phyloP scores from a whole-genome alignment of 768 basidiomycete genomes.

The Lentinula detonsa region DNA sequence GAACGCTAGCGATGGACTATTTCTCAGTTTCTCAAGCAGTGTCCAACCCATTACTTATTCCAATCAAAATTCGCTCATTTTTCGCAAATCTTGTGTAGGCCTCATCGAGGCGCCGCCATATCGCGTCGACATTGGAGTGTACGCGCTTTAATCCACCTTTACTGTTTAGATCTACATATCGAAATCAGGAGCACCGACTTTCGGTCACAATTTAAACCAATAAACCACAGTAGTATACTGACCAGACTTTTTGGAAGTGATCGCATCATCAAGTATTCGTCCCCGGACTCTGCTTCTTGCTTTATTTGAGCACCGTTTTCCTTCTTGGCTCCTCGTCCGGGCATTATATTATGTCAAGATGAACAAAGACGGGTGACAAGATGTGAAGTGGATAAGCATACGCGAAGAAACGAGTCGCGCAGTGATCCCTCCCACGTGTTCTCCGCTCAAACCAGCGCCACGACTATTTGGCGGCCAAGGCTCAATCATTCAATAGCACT shows the following conservation, averaged over 20 bases:
- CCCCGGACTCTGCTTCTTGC: not conserved
- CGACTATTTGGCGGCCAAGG: too few relatives aligned
- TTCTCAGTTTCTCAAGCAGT: too few relatives aligned
- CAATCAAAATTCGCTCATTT: conserved; percentile 47
- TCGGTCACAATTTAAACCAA: too few relatives aligned
- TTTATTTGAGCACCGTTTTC: not conserved
- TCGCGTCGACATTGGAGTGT: conserved; percentile 48
- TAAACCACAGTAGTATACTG: not conserved
- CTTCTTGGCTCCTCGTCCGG: not conserved
- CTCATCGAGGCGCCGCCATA: conserved; percentile 45
- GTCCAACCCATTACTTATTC: conserved; percentile 33
- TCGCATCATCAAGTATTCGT: conserved; percentile 6
- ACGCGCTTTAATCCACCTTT: conserved; percentile 59
- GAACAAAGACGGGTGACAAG: too few relatives aligned
- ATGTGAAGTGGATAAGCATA: too few relatives aligned
- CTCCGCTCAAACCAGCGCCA: too few relatives aligned
- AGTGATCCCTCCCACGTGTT: too few relatives aligned
- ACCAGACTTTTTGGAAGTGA: conserved; percentile 50
- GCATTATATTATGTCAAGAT: not conserved
- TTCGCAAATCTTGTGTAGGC: conserved; percentile 34
- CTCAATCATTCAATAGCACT: too few relatives aligned
- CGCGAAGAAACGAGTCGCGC: too few relatives aligned
- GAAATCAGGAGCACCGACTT: not conserved
- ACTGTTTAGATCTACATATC: conserved; percentile 41
- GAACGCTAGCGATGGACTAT: too few relatives aligned